Base-by-base conservation (phyloP, 2,329 filamentous ascomycete species). In the Trichoderma sp. region DNA sequence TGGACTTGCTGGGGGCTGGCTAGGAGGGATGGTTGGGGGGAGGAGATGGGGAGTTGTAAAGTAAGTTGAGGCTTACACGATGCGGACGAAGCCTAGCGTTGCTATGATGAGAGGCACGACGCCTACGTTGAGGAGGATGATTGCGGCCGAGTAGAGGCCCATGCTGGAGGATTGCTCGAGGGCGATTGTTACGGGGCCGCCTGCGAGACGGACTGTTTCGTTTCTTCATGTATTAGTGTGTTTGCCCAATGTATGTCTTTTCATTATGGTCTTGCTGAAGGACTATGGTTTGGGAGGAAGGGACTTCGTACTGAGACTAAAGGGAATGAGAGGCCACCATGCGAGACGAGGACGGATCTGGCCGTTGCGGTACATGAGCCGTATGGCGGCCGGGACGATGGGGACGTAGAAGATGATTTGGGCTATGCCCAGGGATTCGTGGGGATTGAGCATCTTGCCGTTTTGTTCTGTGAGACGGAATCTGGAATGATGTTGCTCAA, bases 71-170 rank as follows among this genome's bases (percentile, higher is more conserved):
- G 59, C 72, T 54, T 68, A 73, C 73, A 73, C 67, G 63, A 73
- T 57, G 51, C 72, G 69, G 7, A 69, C 69, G 39, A 74, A 67
- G 9, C 72, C 73, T 14, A 73, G 45, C 7, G 70, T 63, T 12
- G 72, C 70, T 10, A 73, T 59, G 10, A 74, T 65, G 7, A 75
- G 68, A 7, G 73, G 71, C 6, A 74, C 68, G 5, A 73, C 69
- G 34, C 73, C 73, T 24, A 74, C 68, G 59, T 74, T 74, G 55
- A 74, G 72, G 5, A 74, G 68, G 21, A 74, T 62, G 5, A 70
- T 66, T 10, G 72, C 69, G 17, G 72, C 71, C 34, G 72, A 68
- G 61, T 68, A 70, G 34, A 74, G 67, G 6, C 71, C 72, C 15
- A 69, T 56, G 52, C 67, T 68, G 6, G 66, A 67, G n/a, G 69